Base-by-base conservation (phyloP, 164 flowering plant genomes). In the Liriodendron chinense region DNA sequence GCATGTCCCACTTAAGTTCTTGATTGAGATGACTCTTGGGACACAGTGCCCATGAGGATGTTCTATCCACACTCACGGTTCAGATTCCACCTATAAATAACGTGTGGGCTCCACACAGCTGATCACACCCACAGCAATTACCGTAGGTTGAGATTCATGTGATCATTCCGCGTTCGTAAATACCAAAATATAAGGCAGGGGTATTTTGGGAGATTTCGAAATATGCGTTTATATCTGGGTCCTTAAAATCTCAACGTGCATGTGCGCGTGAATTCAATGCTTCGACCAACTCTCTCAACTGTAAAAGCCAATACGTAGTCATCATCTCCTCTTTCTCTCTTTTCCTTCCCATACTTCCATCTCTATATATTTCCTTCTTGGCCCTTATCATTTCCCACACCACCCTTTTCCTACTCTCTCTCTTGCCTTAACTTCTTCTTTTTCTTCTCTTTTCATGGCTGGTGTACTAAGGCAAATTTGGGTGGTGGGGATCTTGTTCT, bases 181-280 rank as follows among this genome's bases (percentile, higher is more conserved):
- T 21, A 26, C 13, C 25, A 23, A 57, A 64, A 64, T 24, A 7
- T 0, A 22, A 23, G 1, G 26, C 7, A 23, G 2, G n/a, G 69
- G 18, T 20, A 28, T 67, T 13, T 67, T 18, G 28, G 18, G 47
- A 18, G 12, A 9, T 28, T 26, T 8, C 6, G n/a, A 26, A 67
- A 6, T 13, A 16, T 22, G 7, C 16, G 3, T 9, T 65, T 65
- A 65, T 23, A 28, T 23, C 22, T 13, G 68, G 68, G 49, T 1
- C 26, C 18, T 65, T 65, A 14, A 22, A 25, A 14, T 12, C 28
- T 64, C 61, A 59, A 72, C 26, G 21, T 63, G 13, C 34, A 14
- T 48, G 49, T 68, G 63, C 79, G 79, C 34, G 79, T 72, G 75
- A 57, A 77, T 48, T 77, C 6, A 77, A 77, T 77, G 79, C 63